Evolutionary conservation across 345 rosid genomes (phyloP), one percentile per base, ranked within the genome.

Genomic region (Brassica incana): DNA sequence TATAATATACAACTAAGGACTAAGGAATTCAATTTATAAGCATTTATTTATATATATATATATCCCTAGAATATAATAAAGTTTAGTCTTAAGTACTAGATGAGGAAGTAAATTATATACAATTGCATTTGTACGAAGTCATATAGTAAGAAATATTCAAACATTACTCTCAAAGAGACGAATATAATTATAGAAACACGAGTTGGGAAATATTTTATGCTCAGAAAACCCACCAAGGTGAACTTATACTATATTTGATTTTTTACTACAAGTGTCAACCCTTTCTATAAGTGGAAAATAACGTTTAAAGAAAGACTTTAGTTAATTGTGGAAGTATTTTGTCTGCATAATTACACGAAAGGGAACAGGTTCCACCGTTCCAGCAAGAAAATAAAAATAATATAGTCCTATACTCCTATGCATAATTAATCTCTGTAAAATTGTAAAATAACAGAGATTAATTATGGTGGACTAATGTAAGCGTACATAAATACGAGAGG

Each of bases 401-500:
- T 71, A 3, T 71, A 3, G 14, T 9, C 32, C 8, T 54, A 29
- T 29, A 29, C 32, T 29, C 32, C 0, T 29, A 29, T 29, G 32
- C 32, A 29, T 29, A 29, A 29, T 29, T 29, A 29, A 29, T 29
- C 32, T 29, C 32, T 29, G 32, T 29, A 29, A 29, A 29, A 29
- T 29, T 14, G 58, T 50, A 66, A 65, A 63, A 73, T 32, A 72
- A 73, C 8, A 50, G 43, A 64, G 58, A 78, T 36, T 50, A 33
- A 78, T 36, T 33, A 33, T 12, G n/a, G 61, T 72, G 48, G 54
- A 71, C 25, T 71, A 54, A 32, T 29, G 60, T 20, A 71, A 35
- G 8, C 12, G 70, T 63, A 74, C 60, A 80, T 80, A 80, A 80
- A 80, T 80, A 80, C 72, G 48, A 69, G 48, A 18, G 27, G 18